Evolutionary conservation across 1,284 basidiomycete genomes (phyloP).

Genomic region (Gymnopus androsaceus): DNA sequence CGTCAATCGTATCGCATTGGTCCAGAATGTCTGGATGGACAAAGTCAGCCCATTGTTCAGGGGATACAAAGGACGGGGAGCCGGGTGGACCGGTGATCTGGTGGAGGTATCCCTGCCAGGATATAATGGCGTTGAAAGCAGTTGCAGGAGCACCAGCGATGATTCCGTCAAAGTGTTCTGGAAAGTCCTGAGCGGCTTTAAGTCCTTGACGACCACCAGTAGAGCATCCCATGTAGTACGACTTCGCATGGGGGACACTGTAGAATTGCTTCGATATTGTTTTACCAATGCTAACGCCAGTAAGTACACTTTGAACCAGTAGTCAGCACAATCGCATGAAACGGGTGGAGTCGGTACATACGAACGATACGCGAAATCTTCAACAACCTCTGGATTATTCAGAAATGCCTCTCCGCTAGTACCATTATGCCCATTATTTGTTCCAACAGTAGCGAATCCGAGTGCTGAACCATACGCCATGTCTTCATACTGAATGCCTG

Average conservation of each 20-base stretch:
- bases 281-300: constrained; percentile 20
- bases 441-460: constrained; percentile 18
- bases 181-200: constrained; percentile 18
- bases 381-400: constrained; percentile 19
- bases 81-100: constrained; percentile 2
- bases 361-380: constrained; percentile 23
- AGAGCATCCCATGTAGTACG: constrained; percentile 23
- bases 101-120: constrained; percentile 9
- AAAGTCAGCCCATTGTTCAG: background rate
- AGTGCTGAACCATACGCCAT: constrained; percentile 12
- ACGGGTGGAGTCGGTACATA: background rate
- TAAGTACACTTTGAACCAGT: constrained; percentile 11
- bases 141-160: constrained; percentile 20
- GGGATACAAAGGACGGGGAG: constrained; percentile 3
- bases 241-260: constrained; percentile 13
- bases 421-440: constrained; percentile 23
- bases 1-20: constrained; percentile 9
- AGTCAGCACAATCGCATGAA: background rate
- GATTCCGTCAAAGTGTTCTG: constrained; percentile 23
- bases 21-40: constrained; percentile 8
- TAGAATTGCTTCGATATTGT: constrained; percentile 17
- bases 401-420: constrained; percentile 17
- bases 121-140: constrained; percentile 10
- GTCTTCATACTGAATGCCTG: constrained; percentile 15
- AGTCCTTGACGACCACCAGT: constrained; percentile 22